These are phyloP conservation scores for Stagonosporopsis rhizophila DNA, from an alignment of 2,329 filamentous ascomycete genomes.

Conservation along the genomic window DNA sequence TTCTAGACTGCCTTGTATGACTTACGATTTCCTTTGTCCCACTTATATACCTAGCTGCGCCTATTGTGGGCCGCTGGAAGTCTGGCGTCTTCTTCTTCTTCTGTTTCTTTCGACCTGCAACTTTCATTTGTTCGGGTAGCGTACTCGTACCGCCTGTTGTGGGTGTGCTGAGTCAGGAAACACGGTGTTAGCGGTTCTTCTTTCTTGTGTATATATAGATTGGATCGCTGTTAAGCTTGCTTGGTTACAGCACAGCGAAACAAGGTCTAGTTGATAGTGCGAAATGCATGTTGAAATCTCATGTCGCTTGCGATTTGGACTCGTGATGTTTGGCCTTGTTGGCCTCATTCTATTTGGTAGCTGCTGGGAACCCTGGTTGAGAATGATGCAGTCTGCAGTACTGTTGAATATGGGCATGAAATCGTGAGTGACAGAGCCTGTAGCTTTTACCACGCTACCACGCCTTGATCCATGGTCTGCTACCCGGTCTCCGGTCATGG, in stretches of 20 bases:
- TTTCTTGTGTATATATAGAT: slow-evolving; percentile 15
- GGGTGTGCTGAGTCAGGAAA: slow-evolving; percentile 3
- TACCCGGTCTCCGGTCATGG: background rate
- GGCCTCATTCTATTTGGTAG: too few species aligned
- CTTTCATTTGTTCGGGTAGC: slow-evolving; percentile 14
- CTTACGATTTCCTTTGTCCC: slow-evolving; percentile 44
- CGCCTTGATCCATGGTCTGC: background rate
- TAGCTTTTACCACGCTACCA: background rate
- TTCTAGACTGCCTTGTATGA: slow-evolving; percentile 39
- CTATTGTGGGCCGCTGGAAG: slow-evolving; percentile 25
- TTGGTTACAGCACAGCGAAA: background rate
- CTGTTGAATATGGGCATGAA: background rate
- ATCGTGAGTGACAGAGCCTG: too few species aligned
- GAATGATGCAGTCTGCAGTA: too few species aligned
- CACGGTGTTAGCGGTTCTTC: background rate
- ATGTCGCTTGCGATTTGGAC: background rate
- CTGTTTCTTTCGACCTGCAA: background rate
- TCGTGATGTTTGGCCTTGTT: background rate
- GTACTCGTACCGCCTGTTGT: slow-evolving; percentile 18
- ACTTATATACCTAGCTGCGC: slow-evolving; percentile 23
- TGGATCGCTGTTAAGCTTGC: slow-evolving; percentile 5
- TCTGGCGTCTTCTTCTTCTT: slow-evolving; percentile 7
- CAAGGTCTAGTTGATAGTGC: background rate
- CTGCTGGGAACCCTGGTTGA: too few species aligned
- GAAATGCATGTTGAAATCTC: slow-evolving; percentile 6